phyloP scores from a whole-genome alignment of 169 alveolate genomes.

The Prorocentrum cordatum region DNA sequence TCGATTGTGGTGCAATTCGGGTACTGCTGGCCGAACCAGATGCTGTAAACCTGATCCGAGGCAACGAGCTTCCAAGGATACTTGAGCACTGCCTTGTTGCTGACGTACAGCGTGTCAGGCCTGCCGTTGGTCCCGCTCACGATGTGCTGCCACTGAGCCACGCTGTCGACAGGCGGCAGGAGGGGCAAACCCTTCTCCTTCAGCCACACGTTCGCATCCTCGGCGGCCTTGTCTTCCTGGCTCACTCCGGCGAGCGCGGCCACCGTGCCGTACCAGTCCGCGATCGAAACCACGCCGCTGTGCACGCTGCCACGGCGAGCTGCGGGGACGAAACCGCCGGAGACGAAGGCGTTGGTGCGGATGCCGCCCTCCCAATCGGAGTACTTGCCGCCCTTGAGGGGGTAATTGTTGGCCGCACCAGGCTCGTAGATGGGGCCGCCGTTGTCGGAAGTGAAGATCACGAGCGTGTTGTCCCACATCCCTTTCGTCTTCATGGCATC shows the following conservation, averaged over 20 bases:
- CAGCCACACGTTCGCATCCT: not conserved
- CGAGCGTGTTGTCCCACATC: constrained; percentile 42
- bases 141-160: constrained; percentile 33
- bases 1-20: not conserved
- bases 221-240: not conserved
- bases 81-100: not conserved
- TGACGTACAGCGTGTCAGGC: not conserved
- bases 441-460: constrained; percentile 63
- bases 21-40: not conserved
- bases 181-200: not conserved
- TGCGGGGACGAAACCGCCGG: constrained; percentile 44
- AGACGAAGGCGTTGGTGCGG: constrained; percentile 54
- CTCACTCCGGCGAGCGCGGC: not conserved
- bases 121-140: not conserved
- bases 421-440: constrained; percentile 68
- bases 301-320: constrained; percentile 1
- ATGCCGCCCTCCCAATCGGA: constrained; percentile 58
- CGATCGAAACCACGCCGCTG: too few species aligned
- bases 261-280: too few species aligned
- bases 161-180: constrained; percentile 47
- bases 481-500: not conserved
- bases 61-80: not conserved
- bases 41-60: not conserved
- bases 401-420: constrained; percentile 38
- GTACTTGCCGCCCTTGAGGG: constrained; percentile 24